phyloP scores from a whole-genome alignment of 352 stramenopile genomes.

The Phytophthora tentaculata region DNA sequence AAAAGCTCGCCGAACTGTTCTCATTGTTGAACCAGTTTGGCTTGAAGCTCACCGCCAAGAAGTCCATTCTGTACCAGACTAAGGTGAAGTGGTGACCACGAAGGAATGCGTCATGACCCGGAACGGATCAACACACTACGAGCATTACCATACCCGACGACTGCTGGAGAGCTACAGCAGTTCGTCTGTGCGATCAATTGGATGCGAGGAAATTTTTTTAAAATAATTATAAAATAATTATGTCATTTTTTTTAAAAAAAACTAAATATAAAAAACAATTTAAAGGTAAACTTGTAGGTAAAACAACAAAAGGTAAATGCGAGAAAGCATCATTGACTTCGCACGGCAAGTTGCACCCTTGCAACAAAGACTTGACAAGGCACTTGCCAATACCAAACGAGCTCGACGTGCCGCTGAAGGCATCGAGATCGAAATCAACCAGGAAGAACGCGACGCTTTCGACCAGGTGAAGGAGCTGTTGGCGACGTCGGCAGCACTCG shows the following conservation, averaged over 20 bases:
- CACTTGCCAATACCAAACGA: background rate
- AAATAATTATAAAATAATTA: too few relatives aligned
- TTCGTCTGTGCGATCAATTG: background rate
- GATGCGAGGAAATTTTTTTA: too few relatives aligned
- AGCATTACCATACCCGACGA: background rate
- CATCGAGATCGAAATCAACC: background rate
- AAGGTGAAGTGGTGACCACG: background rate
- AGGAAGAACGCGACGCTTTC: background rate
- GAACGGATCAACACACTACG: background rate
- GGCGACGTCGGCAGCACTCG: background rate
- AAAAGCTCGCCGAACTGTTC: background rate
- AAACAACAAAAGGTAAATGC: too few relatives aligned
- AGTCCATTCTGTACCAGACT: background rate
- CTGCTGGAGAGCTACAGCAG: background rate
- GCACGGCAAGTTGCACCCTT: background rate
- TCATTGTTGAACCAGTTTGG: background rate
- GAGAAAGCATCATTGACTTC: background rate
- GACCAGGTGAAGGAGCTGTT: background rate
- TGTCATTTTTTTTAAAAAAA: too few relatives aligned
- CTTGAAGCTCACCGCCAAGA: background rate
- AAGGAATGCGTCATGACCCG: background rate
- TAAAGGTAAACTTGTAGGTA: too few relatives aligned
- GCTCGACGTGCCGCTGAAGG: background rate
- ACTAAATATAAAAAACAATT: too few relatives aligned
- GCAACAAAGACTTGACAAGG: background rate